Percentiles rank a stretch among this genome's conserved stretches.
Evolutionary conservation across 352 stramenopile genomes (phyloP).

Genomic region (Pythium aristosporum): DNA sequence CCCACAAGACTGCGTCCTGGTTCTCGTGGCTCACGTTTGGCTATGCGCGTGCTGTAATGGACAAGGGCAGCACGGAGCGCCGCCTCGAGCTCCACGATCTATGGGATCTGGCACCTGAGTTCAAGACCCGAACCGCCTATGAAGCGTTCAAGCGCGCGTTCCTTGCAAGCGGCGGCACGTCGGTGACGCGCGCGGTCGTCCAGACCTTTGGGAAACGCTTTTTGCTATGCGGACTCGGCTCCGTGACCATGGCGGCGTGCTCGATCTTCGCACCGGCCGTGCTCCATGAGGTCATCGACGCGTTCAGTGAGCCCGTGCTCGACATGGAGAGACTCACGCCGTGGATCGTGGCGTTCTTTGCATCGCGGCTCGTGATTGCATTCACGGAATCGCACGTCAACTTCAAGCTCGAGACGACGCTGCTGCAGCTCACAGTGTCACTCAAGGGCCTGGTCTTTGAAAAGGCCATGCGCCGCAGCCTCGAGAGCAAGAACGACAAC

Average conservation of each 20-base stretch:
- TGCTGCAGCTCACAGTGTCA: conserved; percentile 26
- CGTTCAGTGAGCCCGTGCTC: conserved; percentile 17
- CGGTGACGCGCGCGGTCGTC: conserved; percentile 1
- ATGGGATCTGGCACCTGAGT: conserved; percentile 2
- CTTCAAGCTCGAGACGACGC: conserved; percentile 23
- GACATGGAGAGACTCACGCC: conserved; percentile 16
- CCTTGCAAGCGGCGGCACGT: neutral
- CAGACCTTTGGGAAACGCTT: conserved; percentile 10
- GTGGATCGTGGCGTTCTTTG: conserved; percentile 31
- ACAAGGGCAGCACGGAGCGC: neutral
- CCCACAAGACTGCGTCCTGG: conserved; percentile 12
- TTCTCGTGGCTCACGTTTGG: conserved; percentile 11
- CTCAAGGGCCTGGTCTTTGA: conserved; percentile 31
- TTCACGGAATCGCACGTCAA: conserved; percentile 24
- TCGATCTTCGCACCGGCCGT: conserved; percentile 23
- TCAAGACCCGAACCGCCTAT: neutral
- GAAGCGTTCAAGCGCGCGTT: neutral
- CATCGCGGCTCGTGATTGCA: conserved; percentile 29
- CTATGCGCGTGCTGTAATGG: conserved; percentile 7
- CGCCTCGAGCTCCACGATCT: conserved; percentile 14
- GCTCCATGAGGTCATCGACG: conserved; percentile 30
- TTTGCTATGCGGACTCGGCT: conserved; percentile 20
- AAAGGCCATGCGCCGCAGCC: conserved; percentile 29
- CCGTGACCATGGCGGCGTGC: conserved; percentile 8
- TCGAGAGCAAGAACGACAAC: conserved; percentile 25